Evolutionary conservation across 1,284 basidiomycete genomes (phyloP).

Genomic region (Hypsizygus ulmarius): DNA sequence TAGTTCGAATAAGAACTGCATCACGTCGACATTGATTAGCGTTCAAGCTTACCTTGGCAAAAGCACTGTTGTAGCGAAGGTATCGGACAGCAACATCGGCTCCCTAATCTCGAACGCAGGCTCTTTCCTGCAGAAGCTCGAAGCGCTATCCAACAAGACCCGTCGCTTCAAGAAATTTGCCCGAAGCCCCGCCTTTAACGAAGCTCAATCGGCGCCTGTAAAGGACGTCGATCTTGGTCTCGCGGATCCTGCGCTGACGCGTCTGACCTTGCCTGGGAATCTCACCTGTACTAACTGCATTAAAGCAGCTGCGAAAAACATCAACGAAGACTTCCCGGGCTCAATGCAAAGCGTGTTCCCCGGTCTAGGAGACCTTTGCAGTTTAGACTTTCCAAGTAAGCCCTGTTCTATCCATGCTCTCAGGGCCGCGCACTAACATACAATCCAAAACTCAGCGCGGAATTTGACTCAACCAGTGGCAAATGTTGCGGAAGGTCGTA

Average conservation of each 20-base stretch:
- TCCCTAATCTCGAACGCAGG: conserved; percentile 1
- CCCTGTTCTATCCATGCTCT: not conserved
- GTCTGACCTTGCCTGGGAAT: not conserved
- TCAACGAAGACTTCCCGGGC: conserved; percentile 7
- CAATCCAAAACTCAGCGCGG: not conserved
- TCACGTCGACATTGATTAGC: conserved; percentile 6
- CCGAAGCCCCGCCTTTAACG: not conserved
- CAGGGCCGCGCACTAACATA: not conserved
- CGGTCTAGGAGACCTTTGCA: conserved; percentile 7
- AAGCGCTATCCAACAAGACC: not conserved
- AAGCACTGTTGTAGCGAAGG: not conserved
- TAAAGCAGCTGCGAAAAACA: conserved; percentile 5
- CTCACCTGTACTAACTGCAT: conserved; percentile 12
- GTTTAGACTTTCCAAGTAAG: not conserved
- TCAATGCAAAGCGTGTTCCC: conserved; percentile 8
- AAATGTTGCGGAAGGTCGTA: not conserved
- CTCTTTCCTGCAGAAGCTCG: conserved; percentile 1
- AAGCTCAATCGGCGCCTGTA: conserved; percentile 2
- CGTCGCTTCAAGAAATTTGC: conserved; percentile 1
- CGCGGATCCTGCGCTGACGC: not conserved
- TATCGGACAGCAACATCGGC: conserved; percentile 9
- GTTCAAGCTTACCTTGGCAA: conserved; percentile 1
- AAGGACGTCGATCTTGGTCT: not conserved
- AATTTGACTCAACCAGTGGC: not conserved
- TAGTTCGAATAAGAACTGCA: conserved; percentile 10